Conservation (phyloP, 306 rosid species). For the Gynostemma pentaphyllum region DNA sequence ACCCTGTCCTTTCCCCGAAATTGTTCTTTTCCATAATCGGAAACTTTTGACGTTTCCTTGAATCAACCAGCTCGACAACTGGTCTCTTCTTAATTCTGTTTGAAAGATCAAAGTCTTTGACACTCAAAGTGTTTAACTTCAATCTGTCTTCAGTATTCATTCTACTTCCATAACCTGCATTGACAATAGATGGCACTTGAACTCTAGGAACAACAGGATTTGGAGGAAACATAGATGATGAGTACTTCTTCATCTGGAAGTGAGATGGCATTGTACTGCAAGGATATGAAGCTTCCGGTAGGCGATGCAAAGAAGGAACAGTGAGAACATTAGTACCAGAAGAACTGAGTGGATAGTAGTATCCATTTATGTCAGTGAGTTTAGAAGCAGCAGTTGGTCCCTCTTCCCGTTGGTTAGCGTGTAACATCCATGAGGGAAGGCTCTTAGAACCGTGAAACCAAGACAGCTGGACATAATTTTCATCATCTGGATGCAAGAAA, state of each 20-base stretch:
- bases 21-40: conserved; percentile 32
- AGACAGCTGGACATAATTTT: conserved; percentile 35
- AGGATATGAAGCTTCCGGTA: conserved; percentile 31
- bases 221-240: conserved; percentile 34
- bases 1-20: conserved; percentile 18
- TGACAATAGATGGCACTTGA: conserved; percentile 22
- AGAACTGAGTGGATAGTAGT: conserved; percentile 30
- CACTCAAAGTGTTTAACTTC: conserved; percentile 31
- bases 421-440: conserved; percentile 52
- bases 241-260: conserved; percentile 25
- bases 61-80: conserved; percentile 28
- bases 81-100: conserved; percentile 39
- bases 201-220: conserved; percentile 24
- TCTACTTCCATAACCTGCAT: conserved; percentile 24
- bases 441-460: conserved; percentile 37
- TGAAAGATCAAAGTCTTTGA: conserved; percentile 37
- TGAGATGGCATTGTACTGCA: conserved; percentile 28
- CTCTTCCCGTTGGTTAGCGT: conserved; percentile 35
- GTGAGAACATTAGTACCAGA: conserved; percentile 30
- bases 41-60: conserved; percentile 28
- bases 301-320: conserved; percentile 32
- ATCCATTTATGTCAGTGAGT: conserved; percentile 21
- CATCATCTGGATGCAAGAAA: conserved; percentile 42
- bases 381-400: conserved; percentile 29
- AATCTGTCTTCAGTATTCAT: conserved; percentile 30